Conservation (phyloP, 2,329 filamentous ascomycete genomes). For the Tolypocladium sp. region DNA sequence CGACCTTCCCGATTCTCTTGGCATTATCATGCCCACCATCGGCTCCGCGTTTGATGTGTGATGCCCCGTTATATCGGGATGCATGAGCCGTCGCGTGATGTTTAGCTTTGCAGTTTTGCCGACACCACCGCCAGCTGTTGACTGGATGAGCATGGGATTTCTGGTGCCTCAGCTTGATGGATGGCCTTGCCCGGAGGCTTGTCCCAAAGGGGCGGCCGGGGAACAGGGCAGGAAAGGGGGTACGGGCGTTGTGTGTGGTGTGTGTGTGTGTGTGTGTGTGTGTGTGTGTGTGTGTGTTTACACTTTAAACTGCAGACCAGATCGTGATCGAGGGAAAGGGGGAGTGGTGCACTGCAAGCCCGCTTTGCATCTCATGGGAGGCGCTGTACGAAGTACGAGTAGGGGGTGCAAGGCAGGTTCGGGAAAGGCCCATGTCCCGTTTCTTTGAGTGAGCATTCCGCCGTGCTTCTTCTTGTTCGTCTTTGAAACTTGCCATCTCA, state of each 20-base stretch:
- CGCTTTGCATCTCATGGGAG: neutral
- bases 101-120: neutral
- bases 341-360: neutral
- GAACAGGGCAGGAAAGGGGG: neutral
- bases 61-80: neutral
- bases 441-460: neutral
- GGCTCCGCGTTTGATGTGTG: neutral
- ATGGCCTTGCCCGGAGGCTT: neutral
- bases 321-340: neutral
- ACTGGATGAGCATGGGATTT: neutral
- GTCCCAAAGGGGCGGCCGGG: neutral
- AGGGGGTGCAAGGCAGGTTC: neutral
- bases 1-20: slow-evolving; percentile 1
- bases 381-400: too few species aligned
- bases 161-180: neutral
- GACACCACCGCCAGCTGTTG: neutral
- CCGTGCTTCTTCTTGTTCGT: neutral
- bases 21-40: neutral
- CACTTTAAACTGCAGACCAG: neutral
- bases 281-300: too few species aligned
- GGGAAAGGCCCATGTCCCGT: neutral
- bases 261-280: too few species aligned
- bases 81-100: neutral
- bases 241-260: neutral
- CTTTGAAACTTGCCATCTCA: neutral